Evolutionary conservation across 768 basidiomycete species (phyloP).

Genomic region (Macrolepiota fuliginosa): DNA sequence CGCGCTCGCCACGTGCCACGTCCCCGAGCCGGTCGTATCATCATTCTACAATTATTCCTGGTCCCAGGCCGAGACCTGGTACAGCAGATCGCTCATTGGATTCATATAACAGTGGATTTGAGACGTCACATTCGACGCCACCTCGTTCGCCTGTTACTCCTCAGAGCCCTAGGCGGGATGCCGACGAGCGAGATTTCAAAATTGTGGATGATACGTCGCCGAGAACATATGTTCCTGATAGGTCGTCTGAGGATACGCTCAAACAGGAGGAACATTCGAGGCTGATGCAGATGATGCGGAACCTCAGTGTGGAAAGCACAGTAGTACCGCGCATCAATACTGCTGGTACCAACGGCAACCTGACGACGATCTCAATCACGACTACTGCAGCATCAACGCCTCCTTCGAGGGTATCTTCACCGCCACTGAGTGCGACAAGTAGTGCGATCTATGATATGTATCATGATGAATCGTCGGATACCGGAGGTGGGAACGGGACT

Average conservation of each 20-base stretch:
- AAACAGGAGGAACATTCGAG: conserved; percentile 28
- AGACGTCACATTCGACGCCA: conserved; percentile 45
- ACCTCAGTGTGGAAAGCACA: conserved; percentile 22
- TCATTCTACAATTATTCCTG: conserved; percentile 23
- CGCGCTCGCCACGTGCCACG: conserved; percentile 38
- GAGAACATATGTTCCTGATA: conserved; percentile 14
- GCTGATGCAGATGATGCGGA: conserved; percentile 22
- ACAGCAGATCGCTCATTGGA: conserved; percentile 33
- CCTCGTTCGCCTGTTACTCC: conserved; percentile 65
- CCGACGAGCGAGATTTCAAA: conserved; percentile 6
- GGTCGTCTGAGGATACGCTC: conserved; percentile 27
- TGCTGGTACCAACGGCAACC: not conserved
- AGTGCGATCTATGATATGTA: conserved; percentile 11
- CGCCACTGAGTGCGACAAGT: conserved; percentile 6
- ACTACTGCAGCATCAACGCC: conserved; percentile 8
- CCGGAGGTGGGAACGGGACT: conserved; percentile 11
- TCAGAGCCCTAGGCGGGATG: conserved; percentile 33
- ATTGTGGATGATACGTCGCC: conserved; percentile 22
- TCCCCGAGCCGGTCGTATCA: conserved; percentile 35
- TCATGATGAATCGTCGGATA: conserved; percentile 10
- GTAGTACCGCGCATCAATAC: conserved; percentile 13
- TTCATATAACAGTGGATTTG: conserved; percentile 33
- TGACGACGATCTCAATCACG: conserved; percentile 7
- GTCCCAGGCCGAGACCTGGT: conserved; percentile 28
- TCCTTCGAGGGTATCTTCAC: conserved; percentile 5